Percentiles rank a stretch among this genome's conserved stretches.
phyloP scores from a whole-genome alignment of 495 filamentous ascomycete genomes.

The Penicillium fimorum region DNA sequence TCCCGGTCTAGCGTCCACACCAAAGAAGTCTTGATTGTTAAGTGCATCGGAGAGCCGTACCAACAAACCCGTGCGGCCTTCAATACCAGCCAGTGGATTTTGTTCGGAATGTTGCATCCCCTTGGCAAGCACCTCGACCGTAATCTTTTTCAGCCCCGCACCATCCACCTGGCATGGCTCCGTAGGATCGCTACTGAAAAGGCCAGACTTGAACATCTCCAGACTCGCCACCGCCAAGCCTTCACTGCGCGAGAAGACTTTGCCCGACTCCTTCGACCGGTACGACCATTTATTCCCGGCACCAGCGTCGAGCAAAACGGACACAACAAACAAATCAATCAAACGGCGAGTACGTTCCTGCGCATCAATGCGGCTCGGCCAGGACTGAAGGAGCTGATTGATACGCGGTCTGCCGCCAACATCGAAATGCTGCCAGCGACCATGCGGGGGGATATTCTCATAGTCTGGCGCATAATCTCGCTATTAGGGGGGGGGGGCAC shows the following conservation, averaged over 20 bases:
- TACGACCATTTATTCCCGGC: conserved; percentile 73
- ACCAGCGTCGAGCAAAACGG: conserved; percentile 66
- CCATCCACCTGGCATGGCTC: conserved; percentile 91
- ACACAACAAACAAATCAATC: conserved; percentile 67
- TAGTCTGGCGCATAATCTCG: conserved; percentile 88
- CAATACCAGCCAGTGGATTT: conserved; percentile 84
- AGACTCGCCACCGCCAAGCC: conserved; percentile 90
- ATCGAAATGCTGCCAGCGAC: conserved; percentile 72
- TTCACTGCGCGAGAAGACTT: conserved; percentile 80
- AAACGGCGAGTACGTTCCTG: conserved; percentile 63
- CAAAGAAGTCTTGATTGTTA: conserved; percentile 81
- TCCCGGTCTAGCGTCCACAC: conserved; percentile 79
- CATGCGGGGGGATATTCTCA: conserved; percentile 70
- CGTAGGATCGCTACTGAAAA: conserved; percentile 78
- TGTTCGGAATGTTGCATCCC: conserved; percentile 79
- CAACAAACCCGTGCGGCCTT: conserved; percentile 80
- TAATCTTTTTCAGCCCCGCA: conserved; percentile 71
- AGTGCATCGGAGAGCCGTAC: conserved; percentile 74
- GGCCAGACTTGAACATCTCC: conserved; percentile 96
- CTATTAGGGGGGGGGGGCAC: conserved; percentile 43
- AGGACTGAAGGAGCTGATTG: conserved; percentile 62
- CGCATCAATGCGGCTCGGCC: conserved; percentile 59
- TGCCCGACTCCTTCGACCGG: conserved; percentile 86
- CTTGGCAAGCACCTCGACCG: conserved; percentile 67
- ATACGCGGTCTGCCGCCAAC: conserved; percentile 66